Evolutionary conservation across 1,139 yeast species (phyloP), one percentile per base, ranked within the genome.

Genomic region (Sugiyamaella grinbergsii): DNA sequence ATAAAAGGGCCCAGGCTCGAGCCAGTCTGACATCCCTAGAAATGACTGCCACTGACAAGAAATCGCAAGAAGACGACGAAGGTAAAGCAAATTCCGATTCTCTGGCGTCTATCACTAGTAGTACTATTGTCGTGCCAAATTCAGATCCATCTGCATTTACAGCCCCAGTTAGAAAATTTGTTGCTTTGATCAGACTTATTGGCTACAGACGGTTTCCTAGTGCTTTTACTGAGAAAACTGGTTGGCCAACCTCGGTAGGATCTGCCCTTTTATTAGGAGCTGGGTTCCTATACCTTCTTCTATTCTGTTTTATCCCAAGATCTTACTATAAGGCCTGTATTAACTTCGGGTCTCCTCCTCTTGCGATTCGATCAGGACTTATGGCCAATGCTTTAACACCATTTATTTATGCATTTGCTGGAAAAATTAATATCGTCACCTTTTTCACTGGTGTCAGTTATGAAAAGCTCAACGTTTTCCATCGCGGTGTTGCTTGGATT

Each of bases 291-390:
- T 81, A 77, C 61, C 57, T 78, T 43, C 61, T 75, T 10, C 73
- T 79, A 49, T 76, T 74, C 60, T 66, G 76, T 23, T 72, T 74
- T 48, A 60, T 67, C 22, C 86, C 85, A 3, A 81, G 77, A 52
- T 72, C 73, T 50, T 81, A 80, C 77, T 78, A 78, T 59, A 67
- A 85, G 56, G 78, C 70, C 0, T 82, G 87, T 62, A 47, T 66
- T 4, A 80, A 79, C 0, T 81, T 81, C 64, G 87, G 86, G 0
- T 72, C 83, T 0, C 83, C 86, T n/a, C 86, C 86, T n/a, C 64
- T 74, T 53, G 81, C 80, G 0, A 82, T 76, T 41, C 72, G 91
- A 55, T 68, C 84, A 0, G 85, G 88, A 26, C 73, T 82, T 28
- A 62, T 83, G 36, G 75, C 81, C 2, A 75, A 82, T 42, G 74